Base-by-base conservation (phyloP, 1,284 basidiomycete genomes). In the Pisolithus thermaeus region DNA sequence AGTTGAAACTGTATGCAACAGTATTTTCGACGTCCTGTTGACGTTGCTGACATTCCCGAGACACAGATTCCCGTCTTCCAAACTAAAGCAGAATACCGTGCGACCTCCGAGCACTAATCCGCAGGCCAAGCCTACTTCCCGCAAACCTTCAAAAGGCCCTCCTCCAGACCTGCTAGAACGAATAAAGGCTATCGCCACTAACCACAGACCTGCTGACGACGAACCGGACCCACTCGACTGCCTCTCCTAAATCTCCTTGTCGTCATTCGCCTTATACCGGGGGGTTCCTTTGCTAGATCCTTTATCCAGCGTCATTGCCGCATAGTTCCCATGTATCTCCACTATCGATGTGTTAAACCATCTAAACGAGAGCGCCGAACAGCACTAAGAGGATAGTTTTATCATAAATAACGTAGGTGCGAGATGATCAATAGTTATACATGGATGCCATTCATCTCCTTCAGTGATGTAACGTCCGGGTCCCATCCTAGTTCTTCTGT, bases 201-300 rank as follows among this genome's bases (percentile, higher is more conserved):
- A 46, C 37, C 47, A 57, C 52, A 42, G 56, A 16, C 46, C 53
- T 38, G 47, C 56, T 35, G 35, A 41, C 32, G 44, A 53, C 5
- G 67, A 66, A 39, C 61, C 62, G 2, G 66, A 68, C 37, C 66
- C 68, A 25, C 38, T 70, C 39, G 69, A 68, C 40, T 70, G 64
- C 47, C 56, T 68, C 45, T 59, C 65, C 36, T 48, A 32, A 32
- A 9, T 32, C 12, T 7, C 8, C 28, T 30, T n/a, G 6, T 8
- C 2, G 6, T 23, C 41, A 42, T 14, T n/a, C 7, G 9, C 27
- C 28, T 11, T 18, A 18, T 32, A 32, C 5, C 27, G 18, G 27
- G 18, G 16, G n/a, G n/a, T n/a, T 14, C n/a, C 30, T 3, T 18
- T 28, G 43, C n/a, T 32, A 16, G 14, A 28, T 45, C 7, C 8